Base-by-base conservation (phyloP, 306 rosid genomes). In the Coriaria nepalensis region DNA sequence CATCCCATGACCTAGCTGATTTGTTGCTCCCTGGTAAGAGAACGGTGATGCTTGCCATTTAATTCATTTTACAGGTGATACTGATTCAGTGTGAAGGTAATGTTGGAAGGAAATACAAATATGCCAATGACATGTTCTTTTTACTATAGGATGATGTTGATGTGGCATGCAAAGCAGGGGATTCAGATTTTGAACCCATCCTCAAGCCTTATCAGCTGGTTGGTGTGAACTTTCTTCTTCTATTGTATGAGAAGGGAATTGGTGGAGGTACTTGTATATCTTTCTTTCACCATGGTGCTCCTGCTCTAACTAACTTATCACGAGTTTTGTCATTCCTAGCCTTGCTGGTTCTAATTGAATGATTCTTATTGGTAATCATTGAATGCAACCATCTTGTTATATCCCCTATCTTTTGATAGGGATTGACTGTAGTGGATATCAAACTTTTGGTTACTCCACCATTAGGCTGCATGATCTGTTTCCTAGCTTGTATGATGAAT, bases 131-230 rank as follows among this genome's bases (percentile, higher is more conserved):
- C 29, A 20, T 20, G 1, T 20, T 20, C 29, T 20, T 20, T 20
- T 53, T 49, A 15, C 40, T 60, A 10, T 54, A 90, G 97, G 95
- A 81, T 64, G 97, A 90, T 65, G 53, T 90, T 53, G 73, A 77
- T 53, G 87, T 57, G 51, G 97, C 90, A n/a, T 90, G 97, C 36
- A 73, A 62, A 59, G 67, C 82, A 0, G 80, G 78, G 54, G 82
- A 81, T 66, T 84, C 92, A 13, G 82, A 81, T 75, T 81, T 90
- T 67, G 82, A 76, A 68, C 97, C 95, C 50, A 61, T 81, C 53
- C 93, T 90, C 37, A 90, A 90, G 77, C 87, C 82, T 13, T 90
- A 90, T 55, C 95, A 90, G 60, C 68, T 90, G 61, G 97, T 90
- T 67, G 95, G 97, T 47, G 95, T 90, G 53, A 90, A 90, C 61